Conservation (phyloP, 768 basidiomycete genomes). For the Gloeostereum incarnatum region DNA sequence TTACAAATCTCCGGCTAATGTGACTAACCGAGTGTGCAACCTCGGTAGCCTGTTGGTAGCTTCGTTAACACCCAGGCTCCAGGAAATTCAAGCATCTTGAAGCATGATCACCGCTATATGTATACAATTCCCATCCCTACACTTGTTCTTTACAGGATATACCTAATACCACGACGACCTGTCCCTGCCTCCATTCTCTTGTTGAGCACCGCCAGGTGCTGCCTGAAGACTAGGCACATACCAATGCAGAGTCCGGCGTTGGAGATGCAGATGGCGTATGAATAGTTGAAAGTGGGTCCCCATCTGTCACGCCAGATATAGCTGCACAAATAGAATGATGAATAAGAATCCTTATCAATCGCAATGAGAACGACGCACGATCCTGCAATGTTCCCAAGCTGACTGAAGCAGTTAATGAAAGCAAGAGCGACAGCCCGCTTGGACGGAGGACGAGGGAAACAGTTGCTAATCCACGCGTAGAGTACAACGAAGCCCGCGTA, state of each 20-base stretch:
- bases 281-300: conserved; percentile 60
- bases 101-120: too few species aligned
- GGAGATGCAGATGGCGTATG: conserved; percentile 52
- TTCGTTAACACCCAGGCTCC: too few species aligned
- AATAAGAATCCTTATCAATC: conserved; percentile 1
- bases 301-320: conserved; percentile 60
- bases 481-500: conserved; percentile 65
- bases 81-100: too few species aligned
- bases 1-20: too few species aligned
- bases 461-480: conserved; percentile 38
- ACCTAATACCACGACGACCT: conserved; percentile 36
- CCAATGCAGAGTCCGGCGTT: conserved; percentile 40
- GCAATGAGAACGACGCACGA: conserved; percentile 51
- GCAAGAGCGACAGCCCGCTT: conserved; percentile 81
- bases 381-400: conserved; percentile 79
- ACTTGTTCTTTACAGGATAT: conserved; percentile 28
- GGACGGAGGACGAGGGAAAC: conserved; percentile 64
- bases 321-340: conserved; percentile 18
- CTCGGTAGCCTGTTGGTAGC: too few species aligned
- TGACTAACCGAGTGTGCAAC: too few species aligned
- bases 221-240: conserved; percentile 42
- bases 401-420: conserved; percentile 70
- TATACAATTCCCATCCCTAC: too few species aligned
- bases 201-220: conserved; percentile 30
- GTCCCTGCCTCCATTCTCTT: conserved; percentile 25